Evolutionary conservation across 1,139 yeast species (phyloP), one percentile per base, ranked within the genome.

Genomic region (Diutina catenulata): DNA sequence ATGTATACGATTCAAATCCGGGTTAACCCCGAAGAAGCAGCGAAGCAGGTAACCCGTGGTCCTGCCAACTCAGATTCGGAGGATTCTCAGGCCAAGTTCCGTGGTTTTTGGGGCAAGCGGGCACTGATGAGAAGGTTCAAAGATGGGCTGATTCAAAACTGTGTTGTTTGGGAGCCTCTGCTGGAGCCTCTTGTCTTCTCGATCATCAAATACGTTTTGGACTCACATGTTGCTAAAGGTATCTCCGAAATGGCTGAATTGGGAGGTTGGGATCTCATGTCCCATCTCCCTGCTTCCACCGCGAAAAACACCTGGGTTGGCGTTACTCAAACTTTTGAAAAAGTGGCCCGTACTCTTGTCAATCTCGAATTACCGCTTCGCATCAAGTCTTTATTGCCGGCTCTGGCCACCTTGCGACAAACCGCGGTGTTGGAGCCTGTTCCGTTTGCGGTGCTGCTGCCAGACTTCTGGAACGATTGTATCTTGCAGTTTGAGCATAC

Each of bases 401-500:
- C 82, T 3, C 74, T 94, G 2, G 48, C 86, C 9, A 72, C 81
- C 4, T 65, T 86, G 47, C 69, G 97, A 50, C 77, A 74, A 47
- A 69, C 95, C 0, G 78, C 95, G 1, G 50, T 80, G 10, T 66
- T 78, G 43, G 79, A 76, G 47, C 96, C 97, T 0, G 84, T 78
- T 28, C 94, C 95, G 29, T 84, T 73, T 62, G 91, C 93, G 13
- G 59, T 62, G 3, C 71, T 84, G 2, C 80, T 74, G 48, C 88
- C 88, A 5, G 88, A 84, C 52, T 82, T 81, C 48, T 75, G 84
- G 66, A 84, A 82, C 47, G 87, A 81, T 38, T 77, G 80, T 20
- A 69, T 88, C 10, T 57, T 93, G 36, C 95, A 87, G 56, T 86
- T 93, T 56, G 98, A 93, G 60, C 66, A 83, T 3, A 82, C 95